Evolutionary conservation across 139 green algal genomes (phyloP), one percentile per base, ranked within the genome.

Genomic region (Volvox africanus): DNA sequence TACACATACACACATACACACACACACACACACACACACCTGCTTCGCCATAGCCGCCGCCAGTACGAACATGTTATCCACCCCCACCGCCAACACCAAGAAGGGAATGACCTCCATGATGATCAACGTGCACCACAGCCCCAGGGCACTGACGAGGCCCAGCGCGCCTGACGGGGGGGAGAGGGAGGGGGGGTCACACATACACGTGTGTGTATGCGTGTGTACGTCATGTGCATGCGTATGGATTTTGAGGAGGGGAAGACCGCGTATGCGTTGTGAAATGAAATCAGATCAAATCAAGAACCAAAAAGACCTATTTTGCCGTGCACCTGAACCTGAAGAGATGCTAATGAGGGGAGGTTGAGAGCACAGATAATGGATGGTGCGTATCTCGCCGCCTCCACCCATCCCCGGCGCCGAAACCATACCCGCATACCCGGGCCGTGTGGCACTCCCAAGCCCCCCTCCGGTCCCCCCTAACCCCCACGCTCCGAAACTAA

Each of bases 11-110:
- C 65, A 6, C 65, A 6, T 12, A 6, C 5, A 73, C 65, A 73
- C 65, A 73, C 21, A 24, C 65, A 28, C 24, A 73, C 65, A 28
- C 65, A 73, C 65, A n/a, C 92, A 0, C 78, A 94, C 95, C 93
- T 97, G 94, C 30, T 94, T 93, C 44, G 95, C 89, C 86, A 99
- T 90, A 0, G 96, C 94, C 44, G 98, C 92, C 19, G 96, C 96
- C 50, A 99, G 93, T 33, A 99, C 97, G 91, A 99, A 99, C 97
- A 99, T 99, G 95, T 99, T 99, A 95, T 99, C 97, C 62, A 99
- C 97, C 0, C 97, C 97, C 28, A 99, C 96, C 19, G 97, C 97
- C 88, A 99, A 94, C 84, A 96, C 96, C 68, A 99, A 94, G 93
- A 99, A 99, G 35, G 97, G 97, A 61, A 99, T 98, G 30, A 99